These are phyloP conservation scores for Penicillium sumatraense DNA, from an alignment of 2,329 filamentous ascomycete genomes.

Conservation along the genomic window DNA sequence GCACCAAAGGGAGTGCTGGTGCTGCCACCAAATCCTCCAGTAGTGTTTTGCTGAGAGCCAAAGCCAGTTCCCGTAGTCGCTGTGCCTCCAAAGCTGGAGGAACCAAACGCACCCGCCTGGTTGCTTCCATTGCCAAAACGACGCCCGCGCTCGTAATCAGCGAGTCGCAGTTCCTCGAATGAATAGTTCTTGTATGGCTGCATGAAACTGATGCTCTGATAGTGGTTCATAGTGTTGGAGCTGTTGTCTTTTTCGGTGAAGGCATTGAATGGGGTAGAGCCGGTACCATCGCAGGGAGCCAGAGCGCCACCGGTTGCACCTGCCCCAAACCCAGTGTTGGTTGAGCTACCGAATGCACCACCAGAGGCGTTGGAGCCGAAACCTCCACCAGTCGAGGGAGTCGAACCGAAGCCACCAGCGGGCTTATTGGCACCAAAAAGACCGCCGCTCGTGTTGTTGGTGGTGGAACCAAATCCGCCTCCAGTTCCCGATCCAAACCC, in stretches of 20 bases:
- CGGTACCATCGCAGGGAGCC: slow-evolving; percentile 51
- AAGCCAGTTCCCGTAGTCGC: slow-evolving; percentile 45
- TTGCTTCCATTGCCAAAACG: slow-evolving; percentile 82
- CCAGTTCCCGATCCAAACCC: slow-evolving; percentile 30
- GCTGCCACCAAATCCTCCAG: slow-evolving; percentile 50
- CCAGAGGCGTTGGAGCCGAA: slow-evolving; percentile 33
- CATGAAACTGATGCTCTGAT: slow-evolving; percentile 55
- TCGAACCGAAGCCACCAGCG: slow-evolving; percentile 24
- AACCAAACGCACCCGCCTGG: slow-evolving; percentile 80
- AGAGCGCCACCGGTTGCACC: slow-evolving; percentile 43
- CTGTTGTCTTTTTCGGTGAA: slow-evolving; percentile 51
- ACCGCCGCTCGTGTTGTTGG: slow-evolving; percentile 36
- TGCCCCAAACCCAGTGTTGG: slow-evolving; percentile 39
- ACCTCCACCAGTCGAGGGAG: slow-evolving; percentile 23
- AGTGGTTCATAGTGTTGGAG: slow-evolving; percentile 47
- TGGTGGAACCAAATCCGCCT: slow-evolving; percentile 25
- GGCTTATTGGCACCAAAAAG: slow-evolving; percentile 43
- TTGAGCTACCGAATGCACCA: slow-evolving; percentile 34
- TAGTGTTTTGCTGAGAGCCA: slow-evolving; percentile 44
- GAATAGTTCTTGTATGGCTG: slow-evolving; percentile 76
- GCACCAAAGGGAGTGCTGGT: slow-evolving; percentile 45
- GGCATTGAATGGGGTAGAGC: slow-evolving; percentile 49
- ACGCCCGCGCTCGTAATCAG: slow-evolving; percentile 86
- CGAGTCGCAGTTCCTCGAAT: slow-evolving; percentile 77
- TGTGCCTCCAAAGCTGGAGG: slow-evolving; percentile 59